Percentiles rank a stretch among this genome's conserved stretches.
Conservation (phyloP, 495 filamentous ascomycete species). For the Daldinia childiae region DNA sequence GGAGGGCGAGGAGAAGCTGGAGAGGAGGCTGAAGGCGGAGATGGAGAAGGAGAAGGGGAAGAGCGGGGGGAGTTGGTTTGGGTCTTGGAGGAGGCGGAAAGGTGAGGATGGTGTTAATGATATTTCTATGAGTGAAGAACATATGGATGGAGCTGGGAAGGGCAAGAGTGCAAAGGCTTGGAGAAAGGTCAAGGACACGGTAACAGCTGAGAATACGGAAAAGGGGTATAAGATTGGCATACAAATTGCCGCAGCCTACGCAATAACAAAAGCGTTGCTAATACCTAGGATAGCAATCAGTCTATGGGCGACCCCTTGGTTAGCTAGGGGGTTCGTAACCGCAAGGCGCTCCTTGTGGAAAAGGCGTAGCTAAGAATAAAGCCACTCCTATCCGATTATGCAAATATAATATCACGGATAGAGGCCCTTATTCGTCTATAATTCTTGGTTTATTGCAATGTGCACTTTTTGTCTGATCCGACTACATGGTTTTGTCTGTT, state of each 20-base stretch:
- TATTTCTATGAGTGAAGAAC: constrained; percentile 1
- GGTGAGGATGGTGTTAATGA: constrained; percentile 36
- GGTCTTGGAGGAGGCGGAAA: constrained; percentile 16
- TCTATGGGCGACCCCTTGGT: constrained; percentile 93
- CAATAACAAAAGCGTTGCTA: constrained; percentile 83
- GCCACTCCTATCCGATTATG: neutral
- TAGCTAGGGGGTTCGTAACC: constrained; percentile 73
- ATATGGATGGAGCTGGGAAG: constrained; percentile 19
- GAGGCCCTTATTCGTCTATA: constrained; percentile 6
- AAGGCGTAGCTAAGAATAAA: constrained; percentile 19
- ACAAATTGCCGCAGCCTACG: constrained; percentile 86
- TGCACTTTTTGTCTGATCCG: constrained; percentile 20
- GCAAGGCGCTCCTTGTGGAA: constrained; percentile 48
- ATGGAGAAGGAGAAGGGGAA: constrained; percentile 29
- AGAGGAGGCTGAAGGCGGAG: constrained; percentile 29
- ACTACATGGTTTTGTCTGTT: neutral
- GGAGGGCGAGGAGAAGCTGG: constrained; percentile 25
- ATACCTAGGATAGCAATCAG: constrained; percentile 78
- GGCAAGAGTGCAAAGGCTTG: constrained; percentile 44
- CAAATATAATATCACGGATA: neutral
- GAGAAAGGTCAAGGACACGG: constrained; percentile 46
- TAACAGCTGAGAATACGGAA: constrained; percentile 42
- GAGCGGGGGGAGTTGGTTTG: constrained; percentile 22
- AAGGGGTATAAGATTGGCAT: constrained; percentile 65
- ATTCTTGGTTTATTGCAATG: constrained; percentile 27